A percentile compares a stretch with the other conserved stretches of the same genome.
Evolutionary conservation across 257 asterid species (phyloP).

Genomic region (Catharanthus roseus): DNA sequence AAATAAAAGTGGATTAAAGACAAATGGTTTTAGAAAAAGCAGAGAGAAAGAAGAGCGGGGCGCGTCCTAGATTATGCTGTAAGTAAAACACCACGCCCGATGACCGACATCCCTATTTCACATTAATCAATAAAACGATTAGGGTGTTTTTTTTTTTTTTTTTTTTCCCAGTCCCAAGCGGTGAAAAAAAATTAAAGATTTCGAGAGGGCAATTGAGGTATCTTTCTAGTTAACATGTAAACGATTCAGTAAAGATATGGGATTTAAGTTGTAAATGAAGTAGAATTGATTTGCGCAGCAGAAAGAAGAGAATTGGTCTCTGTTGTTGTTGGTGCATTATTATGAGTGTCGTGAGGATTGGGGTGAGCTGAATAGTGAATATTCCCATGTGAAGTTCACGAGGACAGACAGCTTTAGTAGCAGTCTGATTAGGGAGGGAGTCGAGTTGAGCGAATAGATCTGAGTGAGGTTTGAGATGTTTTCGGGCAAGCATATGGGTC

Average conservation of each 20-base stretch:
- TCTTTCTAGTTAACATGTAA: too few relatives aligned
- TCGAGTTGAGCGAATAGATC: too few relatives aligned
- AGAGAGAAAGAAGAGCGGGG: slow-evolving; percentile 10
- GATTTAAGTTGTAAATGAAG: too few relatives aligned
- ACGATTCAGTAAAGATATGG: too few relatives aligned
- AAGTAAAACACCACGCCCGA: too few relatives aligned
- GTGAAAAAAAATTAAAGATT: neutral
- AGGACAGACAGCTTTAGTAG: slow-evolving; percentile 8
- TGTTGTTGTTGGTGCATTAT: too few relatives aligned
- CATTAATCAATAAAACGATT: neutral
- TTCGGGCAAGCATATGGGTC: neutral
- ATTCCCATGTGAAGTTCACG: slow-evolving; percentile 16
- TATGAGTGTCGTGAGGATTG: too few relatives aligned
- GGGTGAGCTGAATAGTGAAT: too few relatives aligned
- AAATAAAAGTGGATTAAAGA: neutral
- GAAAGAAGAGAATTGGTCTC: too few relatives aligned
- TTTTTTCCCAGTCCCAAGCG: neutral
- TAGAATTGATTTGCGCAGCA: too few relatives aligned
- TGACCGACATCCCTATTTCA: slow-evolving; percentile 10
- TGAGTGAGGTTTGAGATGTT: neutral
- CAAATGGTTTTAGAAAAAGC: slow-evolving; percentile 1
- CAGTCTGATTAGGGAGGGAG: neutral
- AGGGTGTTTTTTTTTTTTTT: neutral
- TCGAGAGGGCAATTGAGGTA: neutral
- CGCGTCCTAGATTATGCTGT: neutral